Evolutionary conservation across 2,329 filamentous ascomycete species (phyloP).

Genomic region (Sporothrix pseudoabietina): DNA sequence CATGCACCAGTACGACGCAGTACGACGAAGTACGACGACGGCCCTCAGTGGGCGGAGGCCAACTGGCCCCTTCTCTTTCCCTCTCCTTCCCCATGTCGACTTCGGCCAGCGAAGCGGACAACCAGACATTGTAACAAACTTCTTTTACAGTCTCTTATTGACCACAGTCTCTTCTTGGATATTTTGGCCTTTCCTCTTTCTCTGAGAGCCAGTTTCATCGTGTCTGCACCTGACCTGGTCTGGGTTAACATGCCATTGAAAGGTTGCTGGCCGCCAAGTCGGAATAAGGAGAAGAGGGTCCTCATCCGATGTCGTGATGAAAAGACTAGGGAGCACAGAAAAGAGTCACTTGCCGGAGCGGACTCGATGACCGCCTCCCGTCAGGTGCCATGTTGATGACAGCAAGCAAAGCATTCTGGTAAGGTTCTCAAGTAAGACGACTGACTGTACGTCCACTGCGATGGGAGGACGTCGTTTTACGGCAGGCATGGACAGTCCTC

Average conservation of each 20-base stretch:
- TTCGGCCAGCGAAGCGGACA: not conserved
- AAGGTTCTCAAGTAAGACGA: constrained; percentile 11
- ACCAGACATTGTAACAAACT: not conserved
- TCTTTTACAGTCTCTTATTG: not conserved
- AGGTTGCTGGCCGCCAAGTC: not conserved
- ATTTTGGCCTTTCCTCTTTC: not conserved
- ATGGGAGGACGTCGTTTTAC: not conserved
- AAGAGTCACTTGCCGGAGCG: not conserved
- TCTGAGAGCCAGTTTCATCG: not conserved
- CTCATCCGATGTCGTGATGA: not conserved
- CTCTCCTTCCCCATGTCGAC: not conserved
- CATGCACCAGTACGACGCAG: not conserved
- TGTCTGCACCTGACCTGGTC: not conserved
- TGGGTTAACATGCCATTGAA: not conserved
- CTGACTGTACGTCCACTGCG: not conserved
- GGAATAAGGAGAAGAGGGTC: not conserved
- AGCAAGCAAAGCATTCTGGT: no score
- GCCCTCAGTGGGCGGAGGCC: not conserved
- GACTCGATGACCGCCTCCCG: not conserved
- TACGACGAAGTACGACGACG: not conserved
- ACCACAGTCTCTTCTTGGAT: no score
- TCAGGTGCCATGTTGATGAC: not conserved
- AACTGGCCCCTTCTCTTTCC: not conserved
- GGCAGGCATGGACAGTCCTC: not conserved
- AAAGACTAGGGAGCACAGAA: not conserved